Conservation (phyloP, 768 basidiomycete genomes). For the Lentinula raphanica region DNA sequence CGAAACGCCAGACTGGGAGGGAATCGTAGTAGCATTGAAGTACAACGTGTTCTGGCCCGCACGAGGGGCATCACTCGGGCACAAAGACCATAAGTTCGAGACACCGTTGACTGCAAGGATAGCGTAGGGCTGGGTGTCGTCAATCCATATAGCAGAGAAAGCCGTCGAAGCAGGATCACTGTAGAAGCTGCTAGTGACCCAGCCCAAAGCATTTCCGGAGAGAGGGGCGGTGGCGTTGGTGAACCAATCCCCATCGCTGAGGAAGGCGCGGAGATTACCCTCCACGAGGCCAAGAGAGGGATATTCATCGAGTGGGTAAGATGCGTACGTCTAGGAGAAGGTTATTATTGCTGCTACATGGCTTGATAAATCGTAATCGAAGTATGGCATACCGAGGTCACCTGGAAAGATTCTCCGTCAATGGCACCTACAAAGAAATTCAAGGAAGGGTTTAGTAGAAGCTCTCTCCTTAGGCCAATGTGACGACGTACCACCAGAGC, state of each 20-base stretch:
- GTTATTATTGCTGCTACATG: neutral
- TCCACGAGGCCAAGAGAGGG: constrained; percentile 34
- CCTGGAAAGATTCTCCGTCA: constrained; percentile 33
- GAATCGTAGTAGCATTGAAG: neutral
- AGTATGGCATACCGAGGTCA: constrained; percentile 38
- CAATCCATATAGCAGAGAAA: constrained; percentile 28
- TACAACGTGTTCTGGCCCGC: neutral
- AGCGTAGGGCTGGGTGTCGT: constrained; percentile 12
- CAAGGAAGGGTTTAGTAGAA: too few species aligned
- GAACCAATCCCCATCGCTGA: constrained; percentile 25
- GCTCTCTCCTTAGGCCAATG: too few species aligned
- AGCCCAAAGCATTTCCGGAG: constrained; percentile 27
- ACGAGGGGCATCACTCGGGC: constrained; percentile 16
- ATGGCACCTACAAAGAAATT: constrained; percentile 24
- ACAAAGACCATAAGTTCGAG: constrained; percentile 33
- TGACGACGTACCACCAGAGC: constrained; percentile 28
- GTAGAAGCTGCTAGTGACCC: constrained; percentile 31
- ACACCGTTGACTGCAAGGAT: constrained; percentile 28
- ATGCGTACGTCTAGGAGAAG: constrained; percentile 36
- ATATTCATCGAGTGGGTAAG: constrained; percentile 46
- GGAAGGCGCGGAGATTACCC: constrained; percentile 33
- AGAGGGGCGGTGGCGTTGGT: constrained; percentile 33
- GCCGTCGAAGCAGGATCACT: constrained; percentile 25
- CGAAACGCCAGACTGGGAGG: neutral
- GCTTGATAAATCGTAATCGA: too few species aligned